Conservation (phyloP, 2,329 filamentous ascomycete species). For the Colletotrichum acutatum region DNA sequence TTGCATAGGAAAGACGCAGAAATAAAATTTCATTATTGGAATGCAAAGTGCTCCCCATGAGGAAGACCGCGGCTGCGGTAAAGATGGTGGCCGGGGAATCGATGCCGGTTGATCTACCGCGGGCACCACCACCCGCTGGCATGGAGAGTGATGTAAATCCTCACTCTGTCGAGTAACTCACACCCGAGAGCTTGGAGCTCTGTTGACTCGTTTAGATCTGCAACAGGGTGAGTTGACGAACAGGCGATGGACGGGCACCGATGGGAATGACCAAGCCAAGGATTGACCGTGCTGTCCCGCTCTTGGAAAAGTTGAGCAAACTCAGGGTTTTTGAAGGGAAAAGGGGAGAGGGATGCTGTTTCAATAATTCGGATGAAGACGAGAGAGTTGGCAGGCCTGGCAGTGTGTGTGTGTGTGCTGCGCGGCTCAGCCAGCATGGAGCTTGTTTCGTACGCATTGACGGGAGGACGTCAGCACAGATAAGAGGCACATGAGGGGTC, state of each 20-base stretch:
- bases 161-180: conserved; percentile 10
- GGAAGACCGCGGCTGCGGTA: background rate
- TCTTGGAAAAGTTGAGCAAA: conserved; percentile 10
- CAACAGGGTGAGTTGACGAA: conserved; percentile 15
- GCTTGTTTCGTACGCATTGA: conserved; percentile 10
- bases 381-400: background rate
- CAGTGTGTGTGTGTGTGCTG: background rate
- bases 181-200: conserved; percentile 24
- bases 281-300: background rate
- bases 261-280: background rate
- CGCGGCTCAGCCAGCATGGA: conserved; percentile 6
- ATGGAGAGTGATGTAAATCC: conserved; percentile 22
- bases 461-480: background rate
- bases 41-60: background rate
- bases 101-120: conserved; percentile 14
- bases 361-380: conserved; percentile 31
- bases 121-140: background rate
- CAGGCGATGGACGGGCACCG: conserved; percentile 1
- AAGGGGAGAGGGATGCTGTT: conserved; percentile 13
- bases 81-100: conserved; percentile 11
- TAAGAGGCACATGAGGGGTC: background rate
- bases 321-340: conserved; percentile 3
- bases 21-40: background rate
- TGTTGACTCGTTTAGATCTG: conserved; percentile 21
- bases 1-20: background rate